Evolutionary conservation across 2,329 filamentous ascomycete species (phyloP), one percentile per base, ranked within the genome.

Genomic region (Diplodia sapinea): DNA sequence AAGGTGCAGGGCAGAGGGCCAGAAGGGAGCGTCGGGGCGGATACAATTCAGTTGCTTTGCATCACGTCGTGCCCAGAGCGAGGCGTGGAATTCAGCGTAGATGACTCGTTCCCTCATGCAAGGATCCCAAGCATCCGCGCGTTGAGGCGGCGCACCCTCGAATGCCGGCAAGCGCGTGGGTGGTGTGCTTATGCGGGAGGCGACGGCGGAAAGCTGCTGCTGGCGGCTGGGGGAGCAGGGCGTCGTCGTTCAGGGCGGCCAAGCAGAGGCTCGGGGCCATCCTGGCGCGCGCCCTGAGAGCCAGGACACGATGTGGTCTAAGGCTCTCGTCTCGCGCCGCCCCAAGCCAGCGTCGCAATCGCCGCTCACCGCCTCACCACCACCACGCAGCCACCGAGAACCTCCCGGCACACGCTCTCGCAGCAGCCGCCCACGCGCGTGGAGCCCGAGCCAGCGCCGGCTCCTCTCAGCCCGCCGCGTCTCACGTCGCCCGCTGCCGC

Each of bases 81-180:
- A 50, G 40, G 57, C 57, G 57, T 62, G 59, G 59, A 63, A 63
- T 63, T 63, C 59, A 31, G 29, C 33, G 59, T 62, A 63, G 59
- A 63, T 63, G 59, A 63, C 59, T 51, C 59, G 59, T 51, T 51
- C 59, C 47, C 43, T 63, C 33, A 63, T 63, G 59, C 59, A 63
- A 63, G 59, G 59, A 63, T 63, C 43, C 57, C 57, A 62, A 15
- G 56, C 56, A 47, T 23, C 56, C 33, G 56, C 38, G 38, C 56
- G 56, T 36, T 36, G 31, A 47, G 55, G 36, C 56, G 56, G 31
- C 56, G 56, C 56, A 49, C 38, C 57, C 57, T 62, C 59, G 59
- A 63, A 63, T 63, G 59, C 59, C 59, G 43, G 23, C 36, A 11
- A 11, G 36, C 36, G 36, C 36, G 36, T 47, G 56, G 31, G 54